These are phyloP conservation scores for Oxyria digyna DNA, from an alignment of 148 eudicot species.

Conservation along the genomic window DNA sequence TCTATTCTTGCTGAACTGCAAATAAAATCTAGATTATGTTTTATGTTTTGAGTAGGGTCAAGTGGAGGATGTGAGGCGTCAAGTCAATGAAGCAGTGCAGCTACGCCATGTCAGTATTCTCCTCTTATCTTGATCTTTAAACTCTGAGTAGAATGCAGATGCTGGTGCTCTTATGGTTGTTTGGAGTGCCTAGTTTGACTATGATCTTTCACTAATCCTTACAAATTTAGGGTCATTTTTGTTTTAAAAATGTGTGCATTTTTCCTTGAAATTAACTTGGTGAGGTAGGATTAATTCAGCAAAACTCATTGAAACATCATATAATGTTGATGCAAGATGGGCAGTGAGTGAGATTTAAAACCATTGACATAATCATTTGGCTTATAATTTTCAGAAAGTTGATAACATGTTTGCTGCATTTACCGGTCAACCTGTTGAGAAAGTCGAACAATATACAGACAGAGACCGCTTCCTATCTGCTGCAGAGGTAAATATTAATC, in stretches of 20 bases:
- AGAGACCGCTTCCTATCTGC: slow-evolving; percentile 73
- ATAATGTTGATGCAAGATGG: not conserved
- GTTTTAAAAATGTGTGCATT: not conserved
- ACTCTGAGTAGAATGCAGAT: not conserved
- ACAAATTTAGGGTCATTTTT: not conserved
- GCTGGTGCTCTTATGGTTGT: not conserved
- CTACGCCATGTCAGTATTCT: slow-evolving; percentile 63
- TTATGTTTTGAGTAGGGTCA: slow-evolving; percentile 38
- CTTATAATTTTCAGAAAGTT: slow-evolving; percentile 51
- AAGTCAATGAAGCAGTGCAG: slow-evolving; percentile 78
- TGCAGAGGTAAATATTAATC: slow-evolving; percentile 48
- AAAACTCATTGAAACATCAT: not conserved
- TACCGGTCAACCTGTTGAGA: slow-evolving; percentile 77
- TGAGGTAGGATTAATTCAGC: not conserved
- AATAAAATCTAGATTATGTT: not conserved
- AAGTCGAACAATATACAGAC: slow-evolving; percentile 63
- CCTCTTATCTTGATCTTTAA: slow-evolving; percentile 5
- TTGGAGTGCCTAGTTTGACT: not conserved
- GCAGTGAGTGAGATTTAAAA: not conserved
- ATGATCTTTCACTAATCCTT: not conserved
- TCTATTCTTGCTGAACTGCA: not conserved
- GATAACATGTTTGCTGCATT: slow-evolving; percentile 77
- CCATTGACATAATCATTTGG: not conserved
- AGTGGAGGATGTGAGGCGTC: slow-evolving; percentile 61
- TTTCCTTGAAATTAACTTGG: not conserved